Base-by-base conservation (phyloP, 2,329 filamentous ascomycete genomes). In the Leptoxyphium fumago region DNA sequence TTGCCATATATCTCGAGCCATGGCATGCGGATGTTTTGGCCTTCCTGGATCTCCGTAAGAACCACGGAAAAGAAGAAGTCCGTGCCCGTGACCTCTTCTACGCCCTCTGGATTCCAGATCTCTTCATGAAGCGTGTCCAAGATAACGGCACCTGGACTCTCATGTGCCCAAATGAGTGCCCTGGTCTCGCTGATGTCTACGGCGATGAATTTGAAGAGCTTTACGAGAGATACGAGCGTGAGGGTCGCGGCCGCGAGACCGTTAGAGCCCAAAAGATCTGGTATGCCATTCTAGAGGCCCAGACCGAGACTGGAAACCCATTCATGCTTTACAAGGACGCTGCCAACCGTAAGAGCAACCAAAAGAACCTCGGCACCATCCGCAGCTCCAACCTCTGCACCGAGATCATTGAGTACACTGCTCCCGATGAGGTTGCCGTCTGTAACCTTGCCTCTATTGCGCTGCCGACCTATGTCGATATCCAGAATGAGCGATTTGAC, bases 261-360 rank as follows among this genome's bases (percentile, higher is more conserved):
- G 72, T 98, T 61, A 91, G 94, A 68, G 91, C 91, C 18, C 91
- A 98, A 74, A 98, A 98, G 76, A 81, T 98, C 46, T 98, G 91
- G 91, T 96, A 96, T 63, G 87, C 89, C 53, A 94, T 98, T 52
- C 77, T 98, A 40, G 91, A 98, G 70, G 85, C 91, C 41, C 91
- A 98, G 72, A 96, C 89, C 29, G 91, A 98, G 78, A 98, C 91
- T 39, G 91, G 91, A 56, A 96, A 94, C 68, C 91, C 91, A 41
- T 98, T 94, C 71, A 98, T 98, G 86, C 80, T 96, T 48, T 98
- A 98, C 80, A 98, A 98, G 75, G 91, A 98, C 68, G 77, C 81
- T 60, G 89, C 84, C 78, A 98, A 98, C 78, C 80, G 80, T 65
- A 98, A 98, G 82, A 95, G 88, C 75, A 98, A 98, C 77, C 91